Evolutionary conservation across 768 basidiomycete species (phyloP).

Genomic region (Chalciporus piperatus): DNA sequence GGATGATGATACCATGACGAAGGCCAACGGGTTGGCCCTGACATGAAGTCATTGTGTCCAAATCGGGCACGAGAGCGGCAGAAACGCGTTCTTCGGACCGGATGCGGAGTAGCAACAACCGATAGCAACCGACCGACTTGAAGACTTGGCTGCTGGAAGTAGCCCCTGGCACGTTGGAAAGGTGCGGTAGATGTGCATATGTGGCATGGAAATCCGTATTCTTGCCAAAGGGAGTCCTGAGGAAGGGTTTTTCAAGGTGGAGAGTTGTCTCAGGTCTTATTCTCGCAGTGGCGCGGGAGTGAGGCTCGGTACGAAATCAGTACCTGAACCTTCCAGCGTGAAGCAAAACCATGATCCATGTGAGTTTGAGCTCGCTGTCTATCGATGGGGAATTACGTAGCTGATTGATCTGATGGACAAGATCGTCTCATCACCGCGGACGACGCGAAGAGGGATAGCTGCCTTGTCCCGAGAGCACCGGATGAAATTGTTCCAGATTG

Average conservation of each 20-base stretch:
- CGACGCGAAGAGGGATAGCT: constrained; percentile 14
- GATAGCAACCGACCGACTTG: background rate
- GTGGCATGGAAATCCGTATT: background rate
- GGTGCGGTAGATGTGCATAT: background rate
- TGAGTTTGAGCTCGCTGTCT: background rate
- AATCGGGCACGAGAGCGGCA: background rate
- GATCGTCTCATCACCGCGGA: constrained; percentile 13
- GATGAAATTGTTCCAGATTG: background rate
- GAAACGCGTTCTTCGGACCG: background rate
- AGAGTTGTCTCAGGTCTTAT: background rate
- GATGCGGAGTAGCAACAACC: background rate
- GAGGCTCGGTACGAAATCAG: background rate
- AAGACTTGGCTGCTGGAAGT: background rate
- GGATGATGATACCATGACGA: constrained; percentile 2
- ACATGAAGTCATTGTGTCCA: constrained; percentile 11
- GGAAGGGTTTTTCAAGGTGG: background rate
- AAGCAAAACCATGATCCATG: background rate
- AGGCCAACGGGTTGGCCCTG: background rate
- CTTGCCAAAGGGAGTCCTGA: background rate
- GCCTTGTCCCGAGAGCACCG: background rate
- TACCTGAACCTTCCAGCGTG: no score
- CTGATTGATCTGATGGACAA: no score
- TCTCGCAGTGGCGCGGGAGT: constrained; percentile 6
- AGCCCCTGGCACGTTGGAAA: background rate
- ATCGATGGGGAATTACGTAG: background rate